Percentiles rank a stretch among this genome's conserved stretches.
These are phyloP conservation scores for Sordariomycetes sp. DNA, from an alignment of 2,329 filamentous ascomycete genomes.

Conservation along the genomic window DNA sequence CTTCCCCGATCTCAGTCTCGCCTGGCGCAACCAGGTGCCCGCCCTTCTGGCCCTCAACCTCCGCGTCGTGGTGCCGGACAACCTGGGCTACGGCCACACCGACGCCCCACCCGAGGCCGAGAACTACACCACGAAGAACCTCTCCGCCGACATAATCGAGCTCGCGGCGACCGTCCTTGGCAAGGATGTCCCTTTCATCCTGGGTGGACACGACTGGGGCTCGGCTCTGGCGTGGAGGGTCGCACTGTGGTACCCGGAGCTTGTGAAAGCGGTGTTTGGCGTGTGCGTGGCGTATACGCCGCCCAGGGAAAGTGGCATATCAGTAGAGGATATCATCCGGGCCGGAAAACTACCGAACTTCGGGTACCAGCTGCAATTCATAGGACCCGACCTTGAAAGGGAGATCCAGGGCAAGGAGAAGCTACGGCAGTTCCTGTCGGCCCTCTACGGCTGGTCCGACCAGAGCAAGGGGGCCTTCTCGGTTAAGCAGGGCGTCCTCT, in stretches of 20 bases:
- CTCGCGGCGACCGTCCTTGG: constrained; percentile 48
- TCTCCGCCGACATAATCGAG: constrained; percentile 64
- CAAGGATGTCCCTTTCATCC: constrained; percentile 48
- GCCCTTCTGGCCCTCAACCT: constrained; percentile 60
- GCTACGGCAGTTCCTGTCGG: constrained; percentile 60
- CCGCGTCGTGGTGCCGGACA: constrained; percentile 73
- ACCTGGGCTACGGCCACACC: constrained; percentile 77
- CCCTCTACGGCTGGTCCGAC: constrained; percentile 52
- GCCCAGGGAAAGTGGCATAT: constrained; percentile 36
- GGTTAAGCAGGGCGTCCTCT: constrained; percentile 48
- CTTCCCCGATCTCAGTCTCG: constrained; percentile 72
- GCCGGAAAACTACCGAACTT: constrained; percentile 53
- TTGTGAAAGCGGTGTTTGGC: constrained; percentile 66
- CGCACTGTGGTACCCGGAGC: constrained; percentile 60
- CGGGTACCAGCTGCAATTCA: constrained; percentile 75
- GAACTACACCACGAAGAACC: constrained; percentile 61
- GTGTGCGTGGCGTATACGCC: constrained; percentile 67
- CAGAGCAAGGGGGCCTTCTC: constrained; percentile 47
- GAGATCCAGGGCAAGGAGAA: constrained; percentile 45
- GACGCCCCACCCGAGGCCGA: constrained; percentile 51
- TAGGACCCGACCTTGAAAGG: constrained; percentile 54
- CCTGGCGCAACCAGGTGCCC: constrained; percentile 86
- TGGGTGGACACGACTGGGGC: constrained; percentile 93
- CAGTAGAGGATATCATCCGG: constrained; percentile 49
- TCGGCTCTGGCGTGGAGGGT: constrained; percentile 66